Conservation (phyloP, 179 eudicot species). For the Drosera spatulata region DNA sequence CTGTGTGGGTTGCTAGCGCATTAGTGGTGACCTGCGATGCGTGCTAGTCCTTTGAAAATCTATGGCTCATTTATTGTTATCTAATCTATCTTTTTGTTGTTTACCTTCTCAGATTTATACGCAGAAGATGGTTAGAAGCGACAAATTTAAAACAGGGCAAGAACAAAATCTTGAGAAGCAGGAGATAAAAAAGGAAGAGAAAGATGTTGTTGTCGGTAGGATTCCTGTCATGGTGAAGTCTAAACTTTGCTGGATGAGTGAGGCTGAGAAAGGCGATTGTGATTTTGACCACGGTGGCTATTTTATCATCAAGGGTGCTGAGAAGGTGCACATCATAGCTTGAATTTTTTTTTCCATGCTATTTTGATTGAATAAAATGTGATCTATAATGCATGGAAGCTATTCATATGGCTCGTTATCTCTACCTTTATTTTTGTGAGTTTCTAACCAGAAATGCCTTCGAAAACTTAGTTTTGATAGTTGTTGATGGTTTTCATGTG, state of each 20-base stretch:
- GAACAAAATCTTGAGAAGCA: slow-evolving; percentile 45
- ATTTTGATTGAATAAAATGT: too few relatives aligned
- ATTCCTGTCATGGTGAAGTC: slow-evolving; percentile 96
- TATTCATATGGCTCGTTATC: too few relatives aligned
- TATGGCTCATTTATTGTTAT: too few relatives aligned
- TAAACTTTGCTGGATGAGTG: slow-evolving; percentile 77
- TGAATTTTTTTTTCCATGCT: too few relatives aligned
- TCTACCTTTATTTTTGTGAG: too few relatives aligned
- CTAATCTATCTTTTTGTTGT: too few relatives aligned
- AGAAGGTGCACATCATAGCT: slow-evolving; percentile 43
- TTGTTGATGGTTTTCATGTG: too few relatives aligned
- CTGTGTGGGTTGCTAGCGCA: too few relatives aligned
- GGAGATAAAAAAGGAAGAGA: slow-evolving; percentile 15
- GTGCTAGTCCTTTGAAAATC: too few relatives aligned
- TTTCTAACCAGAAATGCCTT: too few relatives aligned
- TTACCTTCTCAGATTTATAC: slow-evolving; percentile 51
- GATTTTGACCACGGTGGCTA: slow-evolving; percentile 92
- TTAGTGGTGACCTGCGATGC: too few relatives aligned
- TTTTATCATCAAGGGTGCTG: slow-evolving; percentile 89
- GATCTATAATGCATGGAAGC: neutral
- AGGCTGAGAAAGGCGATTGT: slow-evolving; percentile 56
- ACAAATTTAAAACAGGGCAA: slow-evolving; percentile 78
- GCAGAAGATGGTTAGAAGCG: slow-evolving; percentile 48
- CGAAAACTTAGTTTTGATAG: too few relatives aligned
- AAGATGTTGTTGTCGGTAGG: slow-evolving; percentile 56